Base-by-base conservation (phyloP, 805 yeast species). In the Ogataea naganishii region DNA sequence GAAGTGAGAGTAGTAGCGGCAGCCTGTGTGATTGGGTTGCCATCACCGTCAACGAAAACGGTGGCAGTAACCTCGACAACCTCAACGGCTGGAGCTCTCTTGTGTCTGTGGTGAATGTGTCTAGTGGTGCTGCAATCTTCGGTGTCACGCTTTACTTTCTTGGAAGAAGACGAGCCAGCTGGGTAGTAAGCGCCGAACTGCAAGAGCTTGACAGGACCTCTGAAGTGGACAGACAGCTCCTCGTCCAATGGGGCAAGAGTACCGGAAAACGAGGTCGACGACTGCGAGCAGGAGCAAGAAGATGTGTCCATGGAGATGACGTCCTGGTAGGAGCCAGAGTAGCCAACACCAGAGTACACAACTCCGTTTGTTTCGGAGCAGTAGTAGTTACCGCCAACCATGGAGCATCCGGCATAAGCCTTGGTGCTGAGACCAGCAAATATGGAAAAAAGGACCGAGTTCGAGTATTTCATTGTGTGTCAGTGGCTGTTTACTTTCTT, bases 101-200 rank as follows among this genome's bases (percentile, higher is more conserved):
- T 72, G 50, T 64, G 68, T 51, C 57, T 52, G 52, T 69, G 72
- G 53, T 62, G 72, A 38, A 54, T 47, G 51, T 58, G 66, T 44
- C 43, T 42, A 33, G 69, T 56, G 32, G 68, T 56, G 38, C 63
- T 43, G 46, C 75, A 68, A 22, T 64, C 72, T 35, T 58, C 68
- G 23, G 54, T 66, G 20, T 41, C 47, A 37, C 44, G 40, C 31
- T 45, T 44, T 24, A 38, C 48, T 39, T 61, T 54, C 42, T 62
- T 53, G 30, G 56, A 37, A 18, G 59, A 38, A 23, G 65, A 46
- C 24, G 64, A 45, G n/a, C 66, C 42, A 16, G 71, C 51, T 40
- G 84, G 88, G 49, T 78, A 76, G 68, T 88, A 92, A 33, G 84
- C 96, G 57, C 88, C 96, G 51, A 92, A 85, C 61, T 84, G 84